A percentile compares a stretch with the other conserved stretches of the same genome.
These are phyloP conservation scores for Exophiala lecanii-corni DNA, from an alignment of 2,329 filamentous ascomycete genomes.

Conservation along the genomic window DNA sequence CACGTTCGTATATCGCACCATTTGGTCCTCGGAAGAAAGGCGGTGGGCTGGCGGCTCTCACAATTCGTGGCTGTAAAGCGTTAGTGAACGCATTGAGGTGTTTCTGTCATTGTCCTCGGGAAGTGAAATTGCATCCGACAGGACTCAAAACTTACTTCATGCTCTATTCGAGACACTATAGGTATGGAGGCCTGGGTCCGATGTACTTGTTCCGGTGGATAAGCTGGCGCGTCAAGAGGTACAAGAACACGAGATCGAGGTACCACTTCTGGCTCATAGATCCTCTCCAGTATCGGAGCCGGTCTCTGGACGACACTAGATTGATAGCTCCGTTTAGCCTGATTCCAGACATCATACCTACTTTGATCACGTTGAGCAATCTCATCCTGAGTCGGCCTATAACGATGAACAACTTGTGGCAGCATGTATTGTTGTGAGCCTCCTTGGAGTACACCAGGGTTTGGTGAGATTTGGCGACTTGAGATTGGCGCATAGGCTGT, in stretches of 20 bases:
- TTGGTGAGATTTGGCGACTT: conserved; percentile 13
- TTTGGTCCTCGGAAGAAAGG: conserved; percentile 19
- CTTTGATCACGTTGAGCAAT: conserved; percentile 42
- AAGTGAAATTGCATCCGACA: no score
- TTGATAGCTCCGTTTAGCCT: conserved; percentile 34
- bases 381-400: conserved; percentile 28
- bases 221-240: conserved; percentile 13
- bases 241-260: conserved; percentile 15
- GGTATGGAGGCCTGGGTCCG: conserved; percentile 7
- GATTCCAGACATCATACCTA: conserved; percentile 45
- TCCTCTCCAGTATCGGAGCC: conserved; percentile 14
- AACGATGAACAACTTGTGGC: conserved; percentile 24
- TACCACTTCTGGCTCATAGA: conserved; percentile 15
- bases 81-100: conserved; percentile 1
- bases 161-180: conserved; percentile 9
- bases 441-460: conserved; percentile 32
- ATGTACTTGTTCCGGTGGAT: conserved; percentile 5
- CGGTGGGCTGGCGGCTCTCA: conserved; percentile 16
- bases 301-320: conserved; percentile 10
- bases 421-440: conserved; percentile 34
- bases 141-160: conserved; percentile 15
- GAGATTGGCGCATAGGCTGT: conserved; percentile 27
- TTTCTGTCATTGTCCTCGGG: no score
- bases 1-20: conserved; percentile 21
- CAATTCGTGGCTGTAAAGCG: conserved; percentile 11